phyloP scores from a whole-genome alignment of 768 basidiomycete species.

The Leccinum rimulosum region DNA sequence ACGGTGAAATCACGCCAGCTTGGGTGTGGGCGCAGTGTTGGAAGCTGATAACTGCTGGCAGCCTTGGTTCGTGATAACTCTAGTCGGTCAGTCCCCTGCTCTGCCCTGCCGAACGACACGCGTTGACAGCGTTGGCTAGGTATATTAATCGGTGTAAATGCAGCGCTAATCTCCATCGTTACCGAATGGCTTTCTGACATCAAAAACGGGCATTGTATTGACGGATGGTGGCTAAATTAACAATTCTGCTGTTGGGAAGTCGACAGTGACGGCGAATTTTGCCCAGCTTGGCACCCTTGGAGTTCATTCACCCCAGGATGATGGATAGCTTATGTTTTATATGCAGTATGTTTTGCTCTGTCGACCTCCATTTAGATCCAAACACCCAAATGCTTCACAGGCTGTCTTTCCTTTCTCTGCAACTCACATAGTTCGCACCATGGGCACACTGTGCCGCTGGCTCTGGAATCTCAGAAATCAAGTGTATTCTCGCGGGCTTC shows the following conservation, averaged over 20 bases:
- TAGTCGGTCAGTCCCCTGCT: conserved; percentile 70
- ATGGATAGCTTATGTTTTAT: conserved; percentile 84
- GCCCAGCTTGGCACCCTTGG: conserved; percentile 93
- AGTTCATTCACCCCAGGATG: conserved; percentile 64
- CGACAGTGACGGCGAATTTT: conserved; percentile 76
- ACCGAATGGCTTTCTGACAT: conserved; percentile 98
- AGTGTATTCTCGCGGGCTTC: conserved; percentile 96
- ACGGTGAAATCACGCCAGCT: conserved; percentile 48
- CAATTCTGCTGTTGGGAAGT: conserved; percentile 99
- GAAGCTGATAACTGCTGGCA: conserved; percentile 69
- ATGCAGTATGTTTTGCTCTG: conserved; percentile 72
- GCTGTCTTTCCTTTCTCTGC: conserved; percentile 79
- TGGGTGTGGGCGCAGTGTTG: conserved; percentile 64
- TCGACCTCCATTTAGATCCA: neutral
- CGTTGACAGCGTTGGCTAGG: conserved; percentile 45
- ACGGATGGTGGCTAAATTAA: conserved; percentile 98
- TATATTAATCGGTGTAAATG: conserved; percentile 82
- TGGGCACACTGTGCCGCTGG: conserved; percentile 96
- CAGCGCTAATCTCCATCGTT: conserved; percentile 92
- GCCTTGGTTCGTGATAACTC: conserved; percentile 88
- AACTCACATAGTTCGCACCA: conserved; percentile 81
- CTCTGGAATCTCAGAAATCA: conserved; percentile 98
- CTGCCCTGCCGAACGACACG: neutral
- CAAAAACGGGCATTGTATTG: conserved; percentile 94
- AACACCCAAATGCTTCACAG: conserved; percentile 40